A percentile compares a stretch with the other conserved stretches of the same genome.
Evolutionary conservation across 352 stramenopile species (phyloP).

Genomic region (Phytophthora citricola): DNA sequence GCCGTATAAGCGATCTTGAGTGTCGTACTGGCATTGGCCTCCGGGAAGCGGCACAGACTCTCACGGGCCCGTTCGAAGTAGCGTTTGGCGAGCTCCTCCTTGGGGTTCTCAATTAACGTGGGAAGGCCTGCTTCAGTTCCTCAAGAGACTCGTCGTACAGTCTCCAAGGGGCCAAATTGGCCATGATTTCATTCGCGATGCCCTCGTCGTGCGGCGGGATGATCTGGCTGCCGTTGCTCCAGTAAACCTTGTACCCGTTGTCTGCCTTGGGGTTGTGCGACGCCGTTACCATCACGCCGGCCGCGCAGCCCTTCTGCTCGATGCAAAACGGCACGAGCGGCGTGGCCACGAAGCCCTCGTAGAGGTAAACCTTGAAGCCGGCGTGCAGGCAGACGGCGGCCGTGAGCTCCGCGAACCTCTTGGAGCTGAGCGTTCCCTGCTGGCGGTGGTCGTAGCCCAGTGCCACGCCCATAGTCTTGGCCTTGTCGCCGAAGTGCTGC

Average conservation of each 20-base stretch:
- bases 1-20: conserved; percentile 95
- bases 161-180: conserved; percentile 92
- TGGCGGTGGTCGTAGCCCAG: conserved; percentile 93
- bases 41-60: conserved; percentile 69
- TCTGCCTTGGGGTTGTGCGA: conserved; percentile 99
- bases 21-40: conserved; percentile 60
- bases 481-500: conserved; percentile 71
- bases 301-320: conserved; percentile 77
- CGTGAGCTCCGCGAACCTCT: conserved; percentile 88
- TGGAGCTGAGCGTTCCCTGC: conserved; percentile 81
- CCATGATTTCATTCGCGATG: conserved; percentile 92
- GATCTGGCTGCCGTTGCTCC: conserved; percentile 96
- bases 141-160: conserved; percentile 63
- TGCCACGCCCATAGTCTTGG: conserved; percentile 82
- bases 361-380: conserved; percentile 92
- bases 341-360: conserved; percentile 94
- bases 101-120: conserved; percentile 69
- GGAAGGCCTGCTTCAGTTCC: conserved; percentile 39
- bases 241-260: conserved; percentile 99
- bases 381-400: conserved; percentile 80
- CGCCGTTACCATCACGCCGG: conserved; percentile 95
- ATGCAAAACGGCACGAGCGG: conserved; percentile 93
- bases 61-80: conserved; percentile 74
- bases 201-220: conserved; percentile 95
- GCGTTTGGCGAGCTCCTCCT: conserved; percentile 60